These are phyloP conservation scores for Globisporangium acanthophoron DNA, from an alignment of 352 stramenopile genomes.

Conservation along the genomic window DNA sequence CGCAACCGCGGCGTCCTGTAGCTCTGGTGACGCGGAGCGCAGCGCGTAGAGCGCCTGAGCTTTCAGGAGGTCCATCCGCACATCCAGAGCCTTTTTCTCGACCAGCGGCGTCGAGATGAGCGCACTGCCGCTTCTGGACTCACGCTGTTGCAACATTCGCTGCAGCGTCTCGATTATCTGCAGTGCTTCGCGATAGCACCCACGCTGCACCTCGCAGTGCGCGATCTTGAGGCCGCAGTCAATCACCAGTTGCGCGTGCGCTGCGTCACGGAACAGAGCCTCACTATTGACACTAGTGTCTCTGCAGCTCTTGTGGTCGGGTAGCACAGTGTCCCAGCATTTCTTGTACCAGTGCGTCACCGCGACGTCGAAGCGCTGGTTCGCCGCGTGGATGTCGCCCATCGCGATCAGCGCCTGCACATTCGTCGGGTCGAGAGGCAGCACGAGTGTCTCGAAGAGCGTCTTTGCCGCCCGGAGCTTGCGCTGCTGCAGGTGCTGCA, in stretches of 20 bases:
- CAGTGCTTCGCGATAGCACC: slow-evolving; percentile 22
- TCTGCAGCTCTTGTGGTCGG: background rate
- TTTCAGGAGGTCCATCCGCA: slow-evolving; percentile 44
- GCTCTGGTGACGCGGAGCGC: slow-evolving; percentile 20
- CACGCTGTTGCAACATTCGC: slow-evolving; percentile 21
- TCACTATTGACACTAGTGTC: slow-evolving; percentile 4
- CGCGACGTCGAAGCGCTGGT: slow-evolving; percentile 31
- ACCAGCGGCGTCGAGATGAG: background rate
- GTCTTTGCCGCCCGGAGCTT: slow-evolving; percentile 45
- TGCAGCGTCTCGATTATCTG: slow-evolving; percentile 38
- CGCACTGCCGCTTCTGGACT: slow-evolving; percentile 16
- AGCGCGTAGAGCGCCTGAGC: slow-evolving; percentile 45
- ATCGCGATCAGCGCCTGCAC: slow-evolving; percentile 43
- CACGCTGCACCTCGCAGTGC: slow-evolving; percentile 34
- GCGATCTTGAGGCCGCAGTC: slow-evolving; percentile 37
- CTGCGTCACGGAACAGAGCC: background rate
- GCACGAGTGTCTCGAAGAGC: slow-evolving; percentile 38
- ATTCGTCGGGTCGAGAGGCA: slow-evolving; percentile 31
- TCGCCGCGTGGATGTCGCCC: slow-evolving; percentile 44
- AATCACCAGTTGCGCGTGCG: slow-evolving; percentile 16
- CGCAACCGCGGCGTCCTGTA: slow-evolving; percentile 52
- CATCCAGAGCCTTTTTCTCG: slow-evolving; percentile 22
- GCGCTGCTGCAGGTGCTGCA: slow-evolving; percentile 32
- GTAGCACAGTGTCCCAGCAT: slow-evolving; percentile 27
- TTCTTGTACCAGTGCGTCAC: slow-evolving; percentile 32